Percentiles rank a stretch among this genome's conserved stretches.
phyloP scores from a whole-genome alignment of 2,329 filamentous ascomycete species.

The Sporothrix mexicana region DNA sequence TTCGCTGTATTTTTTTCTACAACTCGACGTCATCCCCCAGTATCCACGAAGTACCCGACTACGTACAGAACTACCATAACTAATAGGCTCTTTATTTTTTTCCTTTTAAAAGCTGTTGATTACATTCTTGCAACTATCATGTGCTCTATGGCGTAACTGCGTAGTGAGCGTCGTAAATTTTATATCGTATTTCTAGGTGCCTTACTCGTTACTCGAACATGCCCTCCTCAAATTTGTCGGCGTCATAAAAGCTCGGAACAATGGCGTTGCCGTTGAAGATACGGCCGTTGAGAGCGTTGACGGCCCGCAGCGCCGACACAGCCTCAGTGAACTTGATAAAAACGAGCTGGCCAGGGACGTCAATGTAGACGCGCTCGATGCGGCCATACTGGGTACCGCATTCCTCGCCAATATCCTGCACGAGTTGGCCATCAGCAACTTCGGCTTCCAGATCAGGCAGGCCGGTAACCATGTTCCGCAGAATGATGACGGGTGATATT shows the following conservation, averaged over 20 bases:
- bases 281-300: constrained; percentile 86
- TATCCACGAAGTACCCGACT: constrained; percentile 30
- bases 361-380: constrained; percentile 80
- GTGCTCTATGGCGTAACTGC: not conserved
- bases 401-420: constrained; percentile 95
- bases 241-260: constrained; percentile 79
- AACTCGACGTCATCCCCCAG: constrained; percentile 23
- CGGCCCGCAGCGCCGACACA: constrained; percentile 83
- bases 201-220: constrained; percentile 33
- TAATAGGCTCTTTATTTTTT: constrained; percentile 37
- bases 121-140: not conserved
- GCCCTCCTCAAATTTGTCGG: constrained; percentile 79
- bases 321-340: constrained; percentile 93
- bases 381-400: constrained; percentile 81
- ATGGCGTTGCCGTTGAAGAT: constrained; percentile 89
- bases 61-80: constrained; percentile 36
- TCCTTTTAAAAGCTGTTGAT: not conserved
- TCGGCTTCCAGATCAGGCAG: constrained; percentile 79
- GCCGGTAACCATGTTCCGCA: constrained; percentile 84
- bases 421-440: constrained; percentile 69
- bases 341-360: constrained; percentile 69
- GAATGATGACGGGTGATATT: constrained; percentile 82
- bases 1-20: not conserved
- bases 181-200: not conserved
- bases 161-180: not conserved